Evolutionary conservation across 129 eudicot genomes (phyloP).

Genomic region (Saposhnikovia divaricata): DNA sequence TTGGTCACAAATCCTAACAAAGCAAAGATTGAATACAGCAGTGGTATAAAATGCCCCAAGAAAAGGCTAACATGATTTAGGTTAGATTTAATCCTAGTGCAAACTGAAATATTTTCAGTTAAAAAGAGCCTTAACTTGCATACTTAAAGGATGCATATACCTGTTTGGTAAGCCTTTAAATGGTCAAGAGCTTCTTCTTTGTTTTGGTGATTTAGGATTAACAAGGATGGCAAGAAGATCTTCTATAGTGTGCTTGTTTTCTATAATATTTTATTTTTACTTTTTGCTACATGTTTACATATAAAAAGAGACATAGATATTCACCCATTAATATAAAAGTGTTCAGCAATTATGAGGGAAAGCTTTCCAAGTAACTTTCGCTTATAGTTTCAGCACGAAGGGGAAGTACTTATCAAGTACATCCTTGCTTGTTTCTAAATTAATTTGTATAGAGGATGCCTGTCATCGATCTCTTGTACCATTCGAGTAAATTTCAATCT

Average conservation of each 20-base stretch:
- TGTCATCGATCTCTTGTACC: background rate
- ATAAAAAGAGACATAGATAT: background rate
- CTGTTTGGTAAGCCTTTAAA: background rate
- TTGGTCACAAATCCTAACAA: background rate
- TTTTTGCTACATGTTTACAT: background rate
- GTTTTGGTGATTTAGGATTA: background rate
- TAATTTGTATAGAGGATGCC: background rate
- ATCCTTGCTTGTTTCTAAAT: background rate
- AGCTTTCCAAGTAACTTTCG: background rate
- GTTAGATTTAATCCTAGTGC: background rate
- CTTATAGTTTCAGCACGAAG: background rate
- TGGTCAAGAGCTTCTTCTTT: background rate
- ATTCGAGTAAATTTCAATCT: background rate
- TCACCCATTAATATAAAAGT: background rate
- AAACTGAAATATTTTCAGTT: background rate
- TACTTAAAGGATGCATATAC: conserved; percentile 5
- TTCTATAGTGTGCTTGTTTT: background rate
- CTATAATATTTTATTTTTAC: background rate
- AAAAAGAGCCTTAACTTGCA: background rate
- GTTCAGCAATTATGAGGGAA: background rate
- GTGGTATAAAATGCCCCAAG: background rate
- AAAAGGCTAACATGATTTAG: background rate
- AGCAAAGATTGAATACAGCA: background rate
- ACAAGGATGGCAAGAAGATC: background rate
- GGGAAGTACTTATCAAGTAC: background rate